Base-by-base conservation (phyloP, 2,329 filamentous ascomycete species). In the Bertia moriformis region DNA sequence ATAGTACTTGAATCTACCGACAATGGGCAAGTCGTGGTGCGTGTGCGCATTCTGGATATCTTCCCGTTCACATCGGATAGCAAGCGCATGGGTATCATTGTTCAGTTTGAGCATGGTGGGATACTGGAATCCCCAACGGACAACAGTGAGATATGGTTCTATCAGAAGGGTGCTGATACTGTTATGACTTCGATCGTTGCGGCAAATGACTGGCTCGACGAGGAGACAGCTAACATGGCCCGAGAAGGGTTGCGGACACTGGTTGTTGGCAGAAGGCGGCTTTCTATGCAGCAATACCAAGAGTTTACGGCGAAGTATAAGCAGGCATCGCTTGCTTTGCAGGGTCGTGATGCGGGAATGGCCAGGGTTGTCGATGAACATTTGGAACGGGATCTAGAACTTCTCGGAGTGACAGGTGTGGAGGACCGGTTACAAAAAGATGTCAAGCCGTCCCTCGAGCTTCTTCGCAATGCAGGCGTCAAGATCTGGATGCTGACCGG, bases 401-500 rank as follows among this genome's bases (percentile, higher is more conserved):
- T 98, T 4, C 71, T 96, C 1, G 91, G 91, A n/a, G 88, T 98
- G 12, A 98, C 91, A 1, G 91, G 91, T 45, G 91, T 98, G 0
- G 93, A 98, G 58, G 91, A 98, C 60, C 94, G 93, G 54, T 72
- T 98, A 12, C 91, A 98, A 56, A 80, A 79, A 45, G 87, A 96
- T 51, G 91, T 98, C 52, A 98, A 96, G 57, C 83, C 89, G 1
- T 94, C 87, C 0, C 69, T 98, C 4, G 93, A 98, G 58, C 73
- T 98, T 4, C 72, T 98, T 39, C 84, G 91, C 47, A 98, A 98
- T 51, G 91, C 91, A 0, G 91, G 91, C 18, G 91, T 98, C 61
- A 96, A 96, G 59, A 96, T 98, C 38, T 98, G 91, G 91, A 98
- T 98, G 91, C 67, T 98, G 55, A 98, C 91, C 0, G 91, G 91